Percentiles rank a stretch among this genome's conserved stretches.
Conservation (phyloP, 306 rosid genomes). For the Cicer chorassanicum region DNA sequence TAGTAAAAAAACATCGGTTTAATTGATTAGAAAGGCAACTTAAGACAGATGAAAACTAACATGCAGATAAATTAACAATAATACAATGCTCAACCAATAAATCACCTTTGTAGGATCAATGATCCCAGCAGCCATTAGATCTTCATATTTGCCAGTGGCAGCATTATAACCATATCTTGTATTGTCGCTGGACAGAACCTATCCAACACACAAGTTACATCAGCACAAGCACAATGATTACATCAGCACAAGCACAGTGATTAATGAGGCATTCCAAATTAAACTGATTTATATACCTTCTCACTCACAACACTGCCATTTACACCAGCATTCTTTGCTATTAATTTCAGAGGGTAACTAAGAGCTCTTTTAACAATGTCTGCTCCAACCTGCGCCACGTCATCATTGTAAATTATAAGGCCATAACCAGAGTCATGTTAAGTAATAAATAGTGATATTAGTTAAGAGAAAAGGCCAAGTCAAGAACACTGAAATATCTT, state of each 20-base stretch:
- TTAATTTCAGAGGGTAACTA: constrained; percentile 88
- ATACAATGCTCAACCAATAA: background rate
- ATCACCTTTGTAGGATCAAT: constrained; percentile 97
- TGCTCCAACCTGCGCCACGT: constrained; percentile 81
- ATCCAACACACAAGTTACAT: constrained; percentile 18
- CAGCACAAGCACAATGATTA: background rate
- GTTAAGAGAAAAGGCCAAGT: background rate
- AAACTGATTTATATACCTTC: constrained; percentile 62
- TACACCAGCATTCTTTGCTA: constrained; percentile 98
- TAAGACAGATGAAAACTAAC: background rate
- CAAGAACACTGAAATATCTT: background rate
- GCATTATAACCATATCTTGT: constrained; percentile 84
- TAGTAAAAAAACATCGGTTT: background rate
- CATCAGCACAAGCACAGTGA: background rate
- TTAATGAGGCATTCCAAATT: background rate
- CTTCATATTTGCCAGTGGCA: constrained; percentile 96
- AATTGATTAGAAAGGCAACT: background rate
- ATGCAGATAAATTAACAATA: constrained; percentile 12
- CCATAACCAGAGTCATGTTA: background rate
- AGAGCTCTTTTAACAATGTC: constrained; percentile 96
- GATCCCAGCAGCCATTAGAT: constrained; percentile 95
- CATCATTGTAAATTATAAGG: background rate
- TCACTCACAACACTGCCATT: constrained; percentile 98
- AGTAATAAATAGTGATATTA: background rate
- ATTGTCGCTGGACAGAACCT: constrained; percentile 89